These are phyloP conservation scores for Pichia sp. DNA, from an alignment of 1,139 yeast genomes.

Conservation along the genomic window DNA sequence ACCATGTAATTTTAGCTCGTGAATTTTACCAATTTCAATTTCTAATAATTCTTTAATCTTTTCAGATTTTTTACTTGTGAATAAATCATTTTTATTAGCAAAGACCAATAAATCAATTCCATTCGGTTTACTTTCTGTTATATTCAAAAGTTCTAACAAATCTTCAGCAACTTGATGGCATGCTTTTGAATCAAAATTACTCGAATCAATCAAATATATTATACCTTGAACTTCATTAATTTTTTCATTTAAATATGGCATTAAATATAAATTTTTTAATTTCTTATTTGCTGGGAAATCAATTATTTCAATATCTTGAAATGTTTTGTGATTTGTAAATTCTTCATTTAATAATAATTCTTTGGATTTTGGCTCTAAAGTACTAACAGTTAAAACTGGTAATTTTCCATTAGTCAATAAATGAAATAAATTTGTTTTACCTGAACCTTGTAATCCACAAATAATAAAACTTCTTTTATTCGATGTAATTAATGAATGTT, in stretches of 20 bases:
- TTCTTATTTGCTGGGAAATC: constrained; percentile 88
- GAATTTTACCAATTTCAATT: constrained; percentile 53
- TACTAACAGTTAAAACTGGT: constrained; percentile 36
- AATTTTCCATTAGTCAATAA: constrained; percentile 27
- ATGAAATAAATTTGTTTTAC: constrained; percentile 66
- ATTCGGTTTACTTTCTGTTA: constrained; percentile 52
- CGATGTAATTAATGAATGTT: constrained; percentile 27
- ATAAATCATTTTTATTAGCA: constrained; percentile 76
- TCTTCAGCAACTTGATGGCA: constrained; percentile 46
- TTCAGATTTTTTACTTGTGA: constrained; percentile 67
- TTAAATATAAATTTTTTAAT: constrained; percentile 45
- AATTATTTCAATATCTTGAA: constrained; percentile 40
- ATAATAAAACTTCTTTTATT: constrained; percentile 50
- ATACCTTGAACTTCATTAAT: constrained; percentile 52
- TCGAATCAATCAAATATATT: constrained; percentile 63
- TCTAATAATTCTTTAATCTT: constrained; percentile 58
- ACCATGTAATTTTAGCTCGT: constrained; percentile 39
- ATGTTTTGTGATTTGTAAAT: constrained; percentile 25
- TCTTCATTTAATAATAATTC: constrained; percentile 27
- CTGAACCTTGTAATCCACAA: constrained; percentile 65
- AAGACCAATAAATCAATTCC: constrained; percentile 73
- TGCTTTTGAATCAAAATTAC: constrained; percentile 39
- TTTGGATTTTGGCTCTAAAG: constrained; percentile 39
- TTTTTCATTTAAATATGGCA: constrained; percentile 35
- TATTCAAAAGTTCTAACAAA: constrained; percentile 46